Evolutionary conservation across 2,329 filamentous ascomycete genomes (phyloP).

Genomic region (Aspergillus ustus): DNA sequence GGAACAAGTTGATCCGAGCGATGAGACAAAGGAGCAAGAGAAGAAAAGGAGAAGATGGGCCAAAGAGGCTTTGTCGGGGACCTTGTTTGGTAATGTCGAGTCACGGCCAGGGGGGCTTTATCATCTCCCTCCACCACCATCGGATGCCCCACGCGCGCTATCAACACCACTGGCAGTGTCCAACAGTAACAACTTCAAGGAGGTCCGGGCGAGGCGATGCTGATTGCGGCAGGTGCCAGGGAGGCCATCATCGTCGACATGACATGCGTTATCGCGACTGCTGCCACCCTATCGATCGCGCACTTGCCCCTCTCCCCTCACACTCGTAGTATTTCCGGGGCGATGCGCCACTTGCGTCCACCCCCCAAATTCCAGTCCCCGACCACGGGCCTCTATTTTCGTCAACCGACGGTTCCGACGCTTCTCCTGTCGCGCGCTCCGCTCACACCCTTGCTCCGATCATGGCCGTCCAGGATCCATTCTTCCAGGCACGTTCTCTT

Average conservation of each 20-base stretch:
- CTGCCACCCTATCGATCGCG: conserved; percentile 11
- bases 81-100: conserved; percentile 10
- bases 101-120: conserved; percentile 9
- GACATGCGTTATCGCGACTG: conserved; percentile 7
- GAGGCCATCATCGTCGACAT: not conserved
- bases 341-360: conserved; percentile 1
- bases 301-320: conserved; percentile 2
- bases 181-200: conserved; percentile 13
- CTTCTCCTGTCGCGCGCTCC: not conserved
- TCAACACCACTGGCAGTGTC: not conserved
- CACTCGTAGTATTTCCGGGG: not conserved
- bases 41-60: not conserved
- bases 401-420: conserved; percentile 16
- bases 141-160: not conserved
- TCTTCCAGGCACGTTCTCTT: conserved; percentile 16
- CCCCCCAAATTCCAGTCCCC: not conserved
- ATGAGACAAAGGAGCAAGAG: not conserved
- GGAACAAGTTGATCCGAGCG: not conserved
- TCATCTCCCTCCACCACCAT: conserved; percentile 6
- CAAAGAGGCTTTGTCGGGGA: conserved; percentile 10
- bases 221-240: conserved; percentile 20
- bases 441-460: not conserved
- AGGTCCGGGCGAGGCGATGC: conserved; percentile 23
- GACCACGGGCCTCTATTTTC: conserved; percentile 5
- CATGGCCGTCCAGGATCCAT: not conserved